Percentiles rank a stretch among this genome's conserved stretches.
phyloP scores from a whole-genome alignment of 139 green algal species.

The Coccomyxa sp. region DNA sequence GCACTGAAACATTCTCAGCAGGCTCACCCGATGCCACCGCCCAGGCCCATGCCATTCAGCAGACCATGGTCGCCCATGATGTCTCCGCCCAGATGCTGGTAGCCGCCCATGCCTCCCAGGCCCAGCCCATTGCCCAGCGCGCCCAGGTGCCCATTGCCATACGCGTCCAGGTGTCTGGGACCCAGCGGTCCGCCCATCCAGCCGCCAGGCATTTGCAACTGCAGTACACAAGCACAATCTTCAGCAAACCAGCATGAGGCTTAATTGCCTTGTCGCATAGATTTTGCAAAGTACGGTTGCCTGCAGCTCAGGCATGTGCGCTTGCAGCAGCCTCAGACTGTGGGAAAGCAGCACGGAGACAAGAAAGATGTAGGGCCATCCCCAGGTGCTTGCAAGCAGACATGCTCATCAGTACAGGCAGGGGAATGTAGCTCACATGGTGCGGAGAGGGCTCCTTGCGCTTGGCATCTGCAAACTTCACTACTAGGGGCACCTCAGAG shows the following conservation, averaged over 20 bases:
- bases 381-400: no score
- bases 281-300: no score
- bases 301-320: no score
- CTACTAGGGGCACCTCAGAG: conserved; percentile 67
- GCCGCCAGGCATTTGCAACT: background rate
- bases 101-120: background rate
- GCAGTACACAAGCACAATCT: background rate
- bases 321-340: no score
- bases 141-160: conserved; percentile 2
- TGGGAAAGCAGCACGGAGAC: no score
- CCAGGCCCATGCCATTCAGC: conserved; percentile 9
- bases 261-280: no score
- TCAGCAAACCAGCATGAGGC: background rate
- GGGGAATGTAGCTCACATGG: conserved; percentile 6
- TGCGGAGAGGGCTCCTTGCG: conserved; percentile 4
- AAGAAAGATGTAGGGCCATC: no score
- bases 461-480: conserved; percentile 87
- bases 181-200: background rate
- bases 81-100: conserved; percentile 8
- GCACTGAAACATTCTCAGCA: no score
- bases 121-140: conserved; percentile 3
- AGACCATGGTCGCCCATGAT: conserved; percentile 14
- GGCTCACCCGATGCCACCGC: background rate
- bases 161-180: background rate
- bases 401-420: background rate